phyloP scores from a whole-genome alignment of 2,329 filamentous ascomycete species.

The Arachnopeziza araneosa region DNA sequence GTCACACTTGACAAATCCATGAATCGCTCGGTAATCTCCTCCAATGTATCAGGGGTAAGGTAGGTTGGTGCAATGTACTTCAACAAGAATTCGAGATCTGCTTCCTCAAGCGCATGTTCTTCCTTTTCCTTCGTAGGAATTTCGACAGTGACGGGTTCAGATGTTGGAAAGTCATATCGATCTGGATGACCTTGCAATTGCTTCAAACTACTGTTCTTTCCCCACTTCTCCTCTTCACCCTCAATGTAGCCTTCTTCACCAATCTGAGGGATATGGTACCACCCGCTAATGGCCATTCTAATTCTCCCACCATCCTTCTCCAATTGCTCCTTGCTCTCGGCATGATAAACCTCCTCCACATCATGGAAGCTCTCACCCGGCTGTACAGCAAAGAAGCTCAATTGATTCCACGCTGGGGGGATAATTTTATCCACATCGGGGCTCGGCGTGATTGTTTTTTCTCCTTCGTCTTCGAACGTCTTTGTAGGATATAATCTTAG shows the following conservation, averaged over 20 bases:
- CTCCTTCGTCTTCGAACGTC: conserved; percentile 59
- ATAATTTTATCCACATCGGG: conserved; percentile 78
- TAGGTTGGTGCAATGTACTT: conserved; percentile 88
- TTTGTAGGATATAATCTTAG: conserved; percentile 77
- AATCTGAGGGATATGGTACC: conserved; percentile 96
- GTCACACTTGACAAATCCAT: conserved; percentile 78
- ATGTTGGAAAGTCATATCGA: conserved; percentile 75
- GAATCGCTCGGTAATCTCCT: conserved; percentile 75
- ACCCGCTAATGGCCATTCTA: conserved; percentile 96
- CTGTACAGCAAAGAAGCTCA: conserved; percentile 97
- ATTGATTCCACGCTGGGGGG: conserved; percentile 92
- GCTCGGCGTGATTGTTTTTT: conserved; percentile 71
- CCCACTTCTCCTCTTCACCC: conserved; percentile 82
- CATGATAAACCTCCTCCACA: conserved; percentile 92
- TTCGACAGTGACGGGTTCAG: conserved; percentile 47
- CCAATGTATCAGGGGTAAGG: conserved; percentile 83
- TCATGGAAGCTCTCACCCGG: conserved; percentile 99
- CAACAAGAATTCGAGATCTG: conserved; percentile 83
- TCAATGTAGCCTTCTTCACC: conserved; percentile 89
- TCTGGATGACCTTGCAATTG: conserved; percentile 90
- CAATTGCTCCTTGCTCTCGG: conserved; percentile 51
- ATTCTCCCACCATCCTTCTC: conserved; percentile 69
- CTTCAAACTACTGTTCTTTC: conserved; percentile 83
- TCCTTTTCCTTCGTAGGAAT: conserved; percentile 27
- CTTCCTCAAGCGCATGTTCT: conserved; percentile 62